Evolutionary conservation across 2,329 filamentous ascomycete genomes (phyloP), one percentile per base, ranked within the genome.

Genomic region (Aspergillus oerlinghausenensis): DNA sequence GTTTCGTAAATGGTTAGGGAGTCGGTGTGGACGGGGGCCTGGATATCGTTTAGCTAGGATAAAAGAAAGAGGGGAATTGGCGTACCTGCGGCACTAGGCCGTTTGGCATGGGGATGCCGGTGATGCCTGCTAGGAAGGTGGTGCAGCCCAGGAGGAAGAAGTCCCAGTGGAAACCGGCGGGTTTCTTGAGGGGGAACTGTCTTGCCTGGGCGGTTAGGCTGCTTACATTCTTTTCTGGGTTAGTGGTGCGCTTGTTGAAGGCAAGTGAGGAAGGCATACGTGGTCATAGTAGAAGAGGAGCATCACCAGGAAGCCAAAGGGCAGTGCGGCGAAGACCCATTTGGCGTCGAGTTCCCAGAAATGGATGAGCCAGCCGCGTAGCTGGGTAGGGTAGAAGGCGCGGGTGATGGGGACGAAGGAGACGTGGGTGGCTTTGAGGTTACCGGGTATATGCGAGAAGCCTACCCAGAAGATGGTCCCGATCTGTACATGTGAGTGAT

Each of bases 211-310:
- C 87, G 49, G 90, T 91, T 42, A 92, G 80, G 4, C 80, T 84
- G 88, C 90, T 1, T 87, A 91, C 5, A 89, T 88, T 88, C 58
- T 64, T 7, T 7, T 17, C 32, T 35, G 14, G 42, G 25, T 9
- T 11, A 11, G 9, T 19, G 50, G 29, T 50, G 25, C 47, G 25
- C 47, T 5, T 42, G 42, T 3, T 50, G 10, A 48, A 3, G n/a
- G 6, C 49, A 8, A 57, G 75, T 55, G 3, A n/a, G 10, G 57
- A 79, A 79, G 76, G 88, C 86, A 84, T 63, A 92, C 93, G 69
- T 94, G 90, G 67, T 94, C 90, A 69, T 92, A 94, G 79, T 88
- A 94, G 69, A 94, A 95, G 6, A 94, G 76, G 17, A 94, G 84
- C 0, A 90, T 94, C 9, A 94, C 77, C 1, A 94, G 76, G 38